phyloP scores from a whole-genome alignment of 2,329 filamentous ascomycete species.

The Penicillium griseofulvum region DNA sequence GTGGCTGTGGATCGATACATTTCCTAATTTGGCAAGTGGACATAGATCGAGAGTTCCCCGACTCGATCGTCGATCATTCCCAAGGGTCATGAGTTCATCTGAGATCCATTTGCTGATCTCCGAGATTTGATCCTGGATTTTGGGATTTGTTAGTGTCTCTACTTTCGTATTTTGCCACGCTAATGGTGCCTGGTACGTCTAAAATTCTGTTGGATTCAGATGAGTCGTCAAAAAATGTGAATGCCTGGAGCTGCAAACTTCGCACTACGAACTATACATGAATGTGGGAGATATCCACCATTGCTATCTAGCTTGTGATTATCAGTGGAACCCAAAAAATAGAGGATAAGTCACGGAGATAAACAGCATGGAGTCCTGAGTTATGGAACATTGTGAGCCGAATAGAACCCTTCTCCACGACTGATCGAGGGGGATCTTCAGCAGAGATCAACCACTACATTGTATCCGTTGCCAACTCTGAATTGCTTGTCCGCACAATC shows the following conservation, averaged over 20 bases:
- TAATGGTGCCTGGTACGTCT: not conserved
- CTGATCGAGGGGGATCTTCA: not conserved
- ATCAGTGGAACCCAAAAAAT: not conserved
- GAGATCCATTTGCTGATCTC: not conserved
- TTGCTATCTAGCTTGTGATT: not conserved
- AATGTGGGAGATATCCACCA: not conserved
- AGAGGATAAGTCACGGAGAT: not conserved
- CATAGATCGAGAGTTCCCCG: not conserved
- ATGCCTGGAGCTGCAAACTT: not conserved
- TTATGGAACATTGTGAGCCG: constrained; percentile 1
- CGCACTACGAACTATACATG: not conserved
- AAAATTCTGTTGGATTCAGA: not conserved
- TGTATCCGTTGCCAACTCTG: constrained; percentile 1
- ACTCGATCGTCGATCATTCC: not conserved
- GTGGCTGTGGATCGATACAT: constrained; percentile 17
- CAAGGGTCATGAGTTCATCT: not conserved
- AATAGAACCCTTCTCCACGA: constrained; percentile 3
- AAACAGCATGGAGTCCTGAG: not conserved
- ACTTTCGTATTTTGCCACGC: not conserved
- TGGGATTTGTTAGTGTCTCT: not conserved
- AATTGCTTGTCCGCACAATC: not conserved
- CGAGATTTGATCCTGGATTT: not conserved
- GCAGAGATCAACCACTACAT: constrained; percentile 5
- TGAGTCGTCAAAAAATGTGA: not conserved
- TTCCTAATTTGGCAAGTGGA: constrained; percentile 12